These are phyloP conservation scores for Calonectria montana DNA, from an alignment of 2,329 filamentous ascomycete species.

Conservation along the genomic window DNA sequence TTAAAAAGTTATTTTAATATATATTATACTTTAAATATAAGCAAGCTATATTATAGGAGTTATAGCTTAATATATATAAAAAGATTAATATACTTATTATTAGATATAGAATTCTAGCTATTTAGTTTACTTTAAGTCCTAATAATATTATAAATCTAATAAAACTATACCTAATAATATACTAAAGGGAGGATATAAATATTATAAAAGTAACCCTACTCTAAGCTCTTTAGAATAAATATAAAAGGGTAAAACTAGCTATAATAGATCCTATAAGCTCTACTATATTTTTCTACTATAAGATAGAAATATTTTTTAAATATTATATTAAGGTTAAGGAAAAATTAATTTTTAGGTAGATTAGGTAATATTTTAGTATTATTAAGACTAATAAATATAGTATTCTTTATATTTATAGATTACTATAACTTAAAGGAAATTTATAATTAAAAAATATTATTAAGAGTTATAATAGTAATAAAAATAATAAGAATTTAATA, in stretches of 20 bases:
- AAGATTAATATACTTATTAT: slow-evolving; percentile 10
- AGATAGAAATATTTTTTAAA: slow-evolving; percentile 16
- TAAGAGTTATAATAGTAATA: too few relatives aligned
- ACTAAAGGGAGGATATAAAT: neutral
- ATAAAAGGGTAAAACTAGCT: neutral
- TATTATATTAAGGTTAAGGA: neutral
- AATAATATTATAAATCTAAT: slow-evolving; percentile 8
- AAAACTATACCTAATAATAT: neutral
- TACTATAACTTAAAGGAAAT: neutral
- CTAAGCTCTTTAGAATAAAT: neutral
- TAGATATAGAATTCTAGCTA: neutral
- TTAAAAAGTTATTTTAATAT: neutral
- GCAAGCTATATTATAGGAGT: neutral
- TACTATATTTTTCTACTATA: slow-evolving; percentile 20
- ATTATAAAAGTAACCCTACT: too few relatives aligned
- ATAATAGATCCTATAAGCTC: slow-evolving; percentile 18
- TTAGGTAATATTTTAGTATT: neutral
- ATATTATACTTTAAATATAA: neutral
- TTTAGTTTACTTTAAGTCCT: slow-evolving; percentile 11
- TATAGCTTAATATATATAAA: neutral
- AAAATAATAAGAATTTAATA: too few relatives aligned
- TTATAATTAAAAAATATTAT: neutral
- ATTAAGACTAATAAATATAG: neutral
- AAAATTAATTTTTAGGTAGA: slow-evolving; percentile 5
- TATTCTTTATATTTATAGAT: neutral